phyloP scores from a whole-genome alignment of 148 eudicot genomes.

The Beta vulgaris region DNA sequence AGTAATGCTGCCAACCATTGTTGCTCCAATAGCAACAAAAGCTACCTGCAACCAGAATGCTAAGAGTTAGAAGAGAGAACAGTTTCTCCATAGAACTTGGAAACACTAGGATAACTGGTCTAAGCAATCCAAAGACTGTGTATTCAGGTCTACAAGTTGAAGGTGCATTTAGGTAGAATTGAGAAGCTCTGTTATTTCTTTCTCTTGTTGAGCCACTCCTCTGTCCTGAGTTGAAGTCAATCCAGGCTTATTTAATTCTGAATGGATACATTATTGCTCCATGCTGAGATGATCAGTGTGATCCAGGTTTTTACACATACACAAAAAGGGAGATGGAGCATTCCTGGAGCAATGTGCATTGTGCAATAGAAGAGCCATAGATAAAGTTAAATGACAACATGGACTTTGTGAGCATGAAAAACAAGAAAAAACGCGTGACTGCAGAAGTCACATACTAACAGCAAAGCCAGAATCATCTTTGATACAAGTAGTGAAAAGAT shows the following conservation, averaged over 20 bases:
- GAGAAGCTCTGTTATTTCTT: neutral
- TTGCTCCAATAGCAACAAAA: slow-evolving; percentile 96
- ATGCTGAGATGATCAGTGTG: neutral
- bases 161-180: neutral
- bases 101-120: neutral
- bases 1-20: slow-evolving; percentile 97
- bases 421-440: neutral
- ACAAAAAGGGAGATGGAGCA: neutral
- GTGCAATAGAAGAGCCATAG: neutral
- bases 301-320: neutral
- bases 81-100: neutral
- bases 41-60: slow-evolving; percentile 64
- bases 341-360: neutral
- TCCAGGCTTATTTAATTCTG: neutral
- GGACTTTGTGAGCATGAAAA: neutral
- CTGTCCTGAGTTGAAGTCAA: neutral
- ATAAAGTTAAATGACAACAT: neutral
- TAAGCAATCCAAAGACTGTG: neutral
- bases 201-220: neutral
- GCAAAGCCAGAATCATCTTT: neutral
- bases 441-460: neutral
- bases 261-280: neutral
- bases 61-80: neutral
- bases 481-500: neutral
- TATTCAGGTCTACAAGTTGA: neutral